Evolutionary conservation across 345 rosid species (phyloP), one percentile per base, ranked within the genome.

Genomic region (Aquilaria yunnanensis): DNA sequence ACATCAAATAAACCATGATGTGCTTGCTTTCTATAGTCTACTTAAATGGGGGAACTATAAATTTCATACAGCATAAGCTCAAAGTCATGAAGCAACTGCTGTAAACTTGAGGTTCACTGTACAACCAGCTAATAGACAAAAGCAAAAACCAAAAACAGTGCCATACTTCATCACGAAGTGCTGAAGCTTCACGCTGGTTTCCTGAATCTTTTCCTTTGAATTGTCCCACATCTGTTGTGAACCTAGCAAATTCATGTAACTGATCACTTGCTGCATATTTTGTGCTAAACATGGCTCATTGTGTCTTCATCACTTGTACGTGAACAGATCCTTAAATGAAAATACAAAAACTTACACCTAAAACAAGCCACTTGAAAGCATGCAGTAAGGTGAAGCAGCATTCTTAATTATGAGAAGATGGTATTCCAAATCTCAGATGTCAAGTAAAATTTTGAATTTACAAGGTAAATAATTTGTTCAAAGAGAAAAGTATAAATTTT

Each of bases 101-200:
- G 43, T 37, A 37, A 23, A 23, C 23, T 23, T 23, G 23, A 23
- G 23, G 23, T 23, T 23, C 23, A 23, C 8, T 37, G 43, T 37
- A 9, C 43, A 37, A 37, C 43, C 43, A 37, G 43, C 2, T 37
- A 37, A 37, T 37, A 5, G 43, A 37, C 43, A 3, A 37, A 37
- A 37, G 43, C 3, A 37, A 37, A 37, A 37, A 53, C 53, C 51
- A 34, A 54, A 54, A 72, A 76, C 37, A 50, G 58, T 66, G 64
- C 62, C 81, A 70, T 83, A 94, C 99, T 81, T 95, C 99, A 81
- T 95, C 99, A 60, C 85, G 94, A 74, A 95, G 97, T 41, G 96
- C 96, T 73, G 99, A 95, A 66, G 97, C 88, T 81, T 91, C 96
- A 33, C 80, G 89, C 71, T 84, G 88, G 81, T 91, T 89, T 74